phyloP scores from a whole-genome alignment of 2,329 filamentous ascomycete species.

The Achaetomium macrosporum region DNA sequence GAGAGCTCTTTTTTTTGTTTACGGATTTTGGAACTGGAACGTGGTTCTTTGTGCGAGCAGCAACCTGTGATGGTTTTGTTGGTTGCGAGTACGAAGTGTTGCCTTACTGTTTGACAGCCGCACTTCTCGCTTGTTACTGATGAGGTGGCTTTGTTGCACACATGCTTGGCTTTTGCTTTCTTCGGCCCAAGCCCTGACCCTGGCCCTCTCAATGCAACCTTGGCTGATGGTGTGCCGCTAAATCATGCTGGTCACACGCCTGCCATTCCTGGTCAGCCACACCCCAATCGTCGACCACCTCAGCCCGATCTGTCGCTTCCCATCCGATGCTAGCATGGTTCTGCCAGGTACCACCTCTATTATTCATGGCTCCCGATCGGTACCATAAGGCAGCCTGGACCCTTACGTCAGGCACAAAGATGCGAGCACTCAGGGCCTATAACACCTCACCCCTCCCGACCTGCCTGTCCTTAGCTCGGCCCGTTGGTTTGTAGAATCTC shows the following conservation, averaged over 20 bases:
- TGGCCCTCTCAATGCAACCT: neutral
- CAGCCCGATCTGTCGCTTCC: neutral
- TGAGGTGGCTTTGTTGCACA: slow-evolving; percentile 7
- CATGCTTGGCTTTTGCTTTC: neutral
- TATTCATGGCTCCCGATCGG: slow-evolving; percentile 5
- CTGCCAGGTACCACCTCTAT: slow-evolving; percentile 15
- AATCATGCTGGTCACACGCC: neutral
- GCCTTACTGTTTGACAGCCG: slow-evolving; percentile 7
- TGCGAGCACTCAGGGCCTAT: slow-evolving; percentile 5
- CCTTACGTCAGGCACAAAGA: slow-evolving; percentile 7
- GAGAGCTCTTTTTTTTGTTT: neutral
- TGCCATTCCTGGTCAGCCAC: slow-evolving; percentile 5
- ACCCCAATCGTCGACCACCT: slow-evolving; percentile 2
- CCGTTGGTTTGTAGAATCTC: neutral
- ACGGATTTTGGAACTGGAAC: neutral
- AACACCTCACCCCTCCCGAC: neutral
- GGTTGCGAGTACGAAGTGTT: neutral
- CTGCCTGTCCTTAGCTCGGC: neutral
- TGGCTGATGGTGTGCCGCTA: slow-evolving; percentile 12
- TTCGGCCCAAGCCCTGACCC: neutral
- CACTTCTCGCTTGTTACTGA: neutral
- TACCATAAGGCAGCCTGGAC: neutral
- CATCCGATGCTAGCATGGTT: neutral
- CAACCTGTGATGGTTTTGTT: slow-evolving; percentile 6
- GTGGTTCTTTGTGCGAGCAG: neutral